These are phyloP conservation scores for Arachis hypogaea DNA, from an alignment of 306 rosid genomes.

Conservation along the genomic window DNA sequence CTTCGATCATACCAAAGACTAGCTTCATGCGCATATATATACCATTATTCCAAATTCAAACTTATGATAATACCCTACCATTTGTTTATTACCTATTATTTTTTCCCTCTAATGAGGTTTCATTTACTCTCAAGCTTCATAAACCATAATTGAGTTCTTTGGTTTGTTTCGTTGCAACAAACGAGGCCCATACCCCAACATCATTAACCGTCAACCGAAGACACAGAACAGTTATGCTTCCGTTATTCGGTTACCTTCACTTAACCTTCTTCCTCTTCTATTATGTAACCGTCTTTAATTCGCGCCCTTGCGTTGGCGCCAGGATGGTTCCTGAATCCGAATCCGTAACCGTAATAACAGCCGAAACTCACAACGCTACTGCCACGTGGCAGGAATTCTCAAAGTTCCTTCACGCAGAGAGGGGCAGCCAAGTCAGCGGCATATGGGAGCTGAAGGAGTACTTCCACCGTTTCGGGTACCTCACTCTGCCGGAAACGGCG, in stretches of 20 bases:
- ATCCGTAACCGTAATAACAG: constrained; percentile 47
- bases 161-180: constrained; percentile 12
- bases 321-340: constrained; percentile 50
- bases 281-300: constrained; percentile 43
- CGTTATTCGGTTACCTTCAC: constrained; percentile 43
- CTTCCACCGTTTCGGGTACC: constrained; percentile 87
- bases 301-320: constrained; percentile 69
- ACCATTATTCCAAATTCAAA: constrained; percentile 27
- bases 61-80: background rate
- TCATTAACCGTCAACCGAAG: constrained; percentile 35
- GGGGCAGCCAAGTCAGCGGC: constrained; percentile 69
- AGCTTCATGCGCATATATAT: constrained; percentile 29
- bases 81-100: constrained; percentile 6
- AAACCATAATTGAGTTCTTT: constrained; percentile 1
- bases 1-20: constrained; percentile 43
- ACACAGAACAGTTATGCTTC: constrained; percentile 48
- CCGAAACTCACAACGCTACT: constrained; percentile 52
- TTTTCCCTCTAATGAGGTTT: constrained; percentile 3
- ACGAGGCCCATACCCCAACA: constrained; percentile 30
- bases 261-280: constrained; percentile 34
- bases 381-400: constrained; percentile 78
- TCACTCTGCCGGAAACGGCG: constrained; percentile 42
- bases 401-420: constrained; percentile 68
- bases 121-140: background rate
- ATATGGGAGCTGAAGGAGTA: constrained; percentile 78